Evolutionary conservation across 345 rosid species (phyloP), one percentile per base, ranked within the genome.

Genomic region (Mallotus nudiflorus): DNA sequence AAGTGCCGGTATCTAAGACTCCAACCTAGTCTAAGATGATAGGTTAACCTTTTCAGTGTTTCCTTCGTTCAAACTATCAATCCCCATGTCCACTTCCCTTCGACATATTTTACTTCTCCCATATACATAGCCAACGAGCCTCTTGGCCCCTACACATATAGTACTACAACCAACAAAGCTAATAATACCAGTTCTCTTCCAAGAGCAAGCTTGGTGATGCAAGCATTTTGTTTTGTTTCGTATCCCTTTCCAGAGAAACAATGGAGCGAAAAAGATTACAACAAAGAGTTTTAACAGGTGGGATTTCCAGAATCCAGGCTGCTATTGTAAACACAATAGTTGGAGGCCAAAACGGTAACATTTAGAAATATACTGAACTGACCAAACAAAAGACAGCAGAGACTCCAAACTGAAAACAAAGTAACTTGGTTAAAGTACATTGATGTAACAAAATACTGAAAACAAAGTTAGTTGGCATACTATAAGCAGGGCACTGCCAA

Each of bases 1-100:
- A 56, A 64, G n/a, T 75, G 78, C 79, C 54, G 74, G 82, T 70
- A 72, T 75, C 74, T 75, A 48, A 68, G 65, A 69, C 48, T 57
- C 59, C 72, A 65, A 19, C 20, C 70, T 61, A 54, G 69, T 73
- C 62, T 54, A 71, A 2, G 27, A 11, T 74, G 55, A 56, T 50
- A 72, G 68, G 58, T 33, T 69, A 54, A 67, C 57, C 68, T 57
- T 78, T 75, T 49, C 24, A 54, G 81, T 83, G 86, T 82, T 69
- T 77, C 83, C 77, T 60, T 61, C 73, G 65, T 82, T 73, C 84
- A 81, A 77, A 84, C 84, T 81, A 81, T 74, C 85, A 80, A 35
- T 69, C 76, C 69, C 37, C 22, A 62, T 74, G 13, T 61, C 82
- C 66, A 67, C 71, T 70, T 58, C 28, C 77, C 62, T 27, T 28